A percentile compares a stretch with the other conserved stretches of the same genome.
phyloP scores from a whole-genome alignment of 352 stramenopile genomes.

The Halophytophthora polymorphica region DNA sequence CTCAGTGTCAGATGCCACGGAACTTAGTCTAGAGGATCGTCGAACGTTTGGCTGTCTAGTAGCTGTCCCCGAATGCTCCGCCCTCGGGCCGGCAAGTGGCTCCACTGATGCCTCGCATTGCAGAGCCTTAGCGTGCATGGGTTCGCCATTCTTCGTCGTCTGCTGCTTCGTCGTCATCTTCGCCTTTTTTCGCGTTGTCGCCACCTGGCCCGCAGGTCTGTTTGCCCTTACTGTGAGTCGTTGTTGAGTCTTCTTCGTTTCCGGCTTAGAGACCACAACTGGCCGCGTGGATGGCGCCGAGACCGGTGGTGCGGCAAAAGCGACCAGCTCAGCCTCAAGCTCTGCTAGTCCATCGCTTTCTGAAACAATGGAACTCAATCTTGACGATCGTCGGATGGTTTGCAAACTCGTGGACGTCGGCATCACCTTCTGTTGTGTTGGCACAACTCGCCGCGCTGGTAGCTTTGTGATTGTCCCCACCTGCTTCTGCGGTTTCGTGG shows the following conservation, averaged over 20 bases:
- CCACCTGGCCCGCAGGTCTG: too few relatives aligned
- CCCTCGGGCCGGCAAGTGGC: background rate
- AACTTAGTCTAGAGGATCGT: constrained; percentile 17
- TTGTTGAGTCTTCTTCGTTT: too few relatives aligned
- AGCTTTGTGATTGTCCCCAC: constrained; percentile 3
- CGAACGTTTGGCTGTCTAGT: background rate
- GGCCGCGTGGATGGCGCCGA: background rate
- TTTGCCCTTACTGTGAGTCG: too few relatives aligned
- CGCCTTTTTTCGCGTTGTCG: too few relatives aligned
- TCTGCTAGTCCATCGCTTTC: constrained; percentile 30
- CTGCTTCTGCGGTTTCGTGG: too few relatives aligned
- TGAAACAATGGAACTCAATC: constrained; percentile 20
- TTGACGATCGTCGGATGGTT: constrained; percentile 6
- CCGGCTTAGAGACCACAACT: too few relatives aligned
- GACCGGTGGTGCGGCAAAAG: background rate
- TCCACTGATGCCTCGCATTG: too few relatives aligned
- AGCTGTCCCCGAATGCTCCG: background rate
- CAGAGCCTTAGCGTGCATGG: too few relatives aligned
- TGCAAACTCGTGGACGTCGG: background rate
- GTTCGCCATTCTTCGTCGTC: too few relatives aligned
- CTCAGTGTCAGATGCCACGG: constrained; percentile 19
- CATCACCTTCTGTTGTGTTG: constrained; percentile 4
- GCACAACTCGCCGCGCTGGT: constrained; percentile 4
- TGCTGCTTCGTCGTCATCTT: too few relatives aligned
- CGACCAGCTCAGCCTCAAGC: constrained; percentile 28